A percentile compares a stretch with the other conserved stretches of the same genome.
phyloP scores from a whole-genome alignment of 2,329 filamentous ascomycete species.

The Arthrobotrys conoides region DNA sequence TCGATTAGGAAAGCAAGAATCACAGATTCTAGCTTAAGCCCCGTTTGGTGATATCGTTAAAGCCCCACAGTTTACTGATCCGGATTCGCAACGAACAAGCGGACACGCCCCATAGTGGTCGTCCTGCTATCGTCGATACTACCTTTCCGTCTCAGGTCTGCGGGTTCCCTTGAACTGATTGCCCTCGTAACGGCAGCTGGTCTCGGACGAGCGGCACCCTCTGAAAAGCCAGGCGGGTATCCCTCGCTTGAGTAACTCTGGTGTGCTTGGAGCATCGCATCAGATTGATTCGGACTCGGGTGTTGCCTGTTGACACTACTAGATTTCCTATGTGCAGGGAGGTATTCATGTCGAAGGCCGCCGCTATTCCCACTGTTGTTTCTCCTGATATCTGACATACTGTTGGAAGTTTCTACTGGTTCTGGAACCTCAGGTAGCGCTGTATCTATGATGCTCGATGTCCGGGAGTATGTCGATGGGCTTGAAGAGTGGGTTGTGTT shows the following conservation, averaged over 20 bases:
- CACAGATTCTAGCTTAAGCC: slow-evolving; percentile 14
- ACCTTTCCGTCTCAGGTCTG: slow-evolving; percentile 81
- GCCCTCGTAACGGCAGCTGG: slow-evolving; percentile 71
- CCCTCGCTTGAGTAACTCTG: not conserved
- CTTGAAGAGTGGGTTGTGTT: slow-evolving; percentile 54
- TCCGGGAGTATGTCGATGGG: slow-evolving; percentile 54
- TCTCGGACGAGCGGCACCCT: slow-evolving; percentile 44
- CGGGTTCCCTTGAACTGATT: slow-evolving; percentile 77
- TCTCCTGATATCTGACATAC: slow-evolving; percentile 32
- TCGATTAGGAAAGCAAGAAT: slow-evolving; percentile 6
- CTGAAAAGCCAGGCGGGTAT: slow-evolving; percentile 29
- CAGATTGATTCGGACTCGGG: slow-evolving; percentile 37
- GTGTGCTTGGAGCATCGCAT: slow-evolving; percentile 30
- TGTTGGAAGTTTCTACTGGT: slow-evolving; percentile 36
- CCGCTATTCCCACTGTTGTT: slow-evolving; percentile 26
- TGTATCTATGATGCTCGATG: slow-evolving; percentile 54
- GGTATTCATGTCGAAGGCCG: slow-evolving; percentile 46
- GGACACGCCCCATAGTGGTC: slow-evolving; percentile 72
- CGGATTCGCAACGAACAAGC: slow-evolving; percentile 88
- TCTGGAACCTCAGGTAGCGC: slow-evolving; percentile 52
- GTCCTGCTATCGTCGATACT: slow-evolving; percentile 85
- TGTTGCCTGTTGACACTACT: slow-evolving; percentile 42
- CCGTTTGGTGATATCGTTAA: not conserved
- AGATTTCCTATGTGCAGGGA: slow-evolving; percentile 45
- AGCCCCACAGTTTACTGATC: slow-evolving; percentile 70